phyloP scores from a whole-genome alignment of 2,329 filamentous ascomycete species.

The Ceratocystis albifundus region DNA sequence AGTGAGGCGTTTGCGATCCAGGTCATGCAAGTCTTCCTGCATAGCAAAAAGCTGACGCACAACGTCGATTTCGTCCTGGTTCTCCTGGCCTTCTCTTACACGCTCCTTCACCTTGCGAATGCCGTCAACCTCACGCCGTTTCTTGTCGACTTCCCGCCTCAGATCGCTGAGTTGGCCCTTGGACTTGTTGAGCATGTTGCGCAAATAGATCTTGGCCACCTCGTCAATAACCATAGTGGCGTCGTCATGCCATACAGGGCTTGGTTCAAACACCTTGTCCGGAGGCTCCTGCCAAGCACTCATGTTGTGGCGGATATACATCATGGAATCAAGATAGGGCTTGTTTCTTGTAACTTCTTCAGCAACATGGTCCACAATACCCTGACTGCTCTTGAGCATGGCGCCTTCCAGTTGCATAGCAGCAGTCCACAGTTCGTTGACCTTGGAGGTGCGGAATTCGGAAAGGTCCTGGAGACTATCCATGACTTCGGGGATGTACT shows the following conservation, averaged over 20 bases:
- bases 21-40: conserved; percentile 73
- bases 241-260: conserved; percentile 94
- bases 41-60: conserved; percentile 72
- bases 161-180: conserved; percentile 73
- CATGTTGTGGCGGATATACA: conserved; percentile 93
- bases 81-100: conserved; percentile 72
- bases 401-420: conserved; percentile 69
- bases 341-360: conserved; percentile 79
- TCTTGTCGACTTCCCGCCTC: conserved; percentile 72
- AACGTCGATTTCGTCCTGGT: conserved; percentile 76
- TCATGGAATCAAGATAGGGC: conserved; percentile 85
- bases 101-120: conserved; percentile 61
- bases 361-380: conserved; percentile 59
- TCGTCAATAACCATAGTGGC: conserved; percentile 78
- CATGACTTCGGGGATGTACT: conserved; percentile 87
- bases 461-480: conserved; percentile 89
- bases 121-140: conserved; percentile 70
- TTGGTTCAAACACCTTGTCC: conserved; percentile 82
- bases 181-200: conserved; percentile 83
- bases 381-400: conserved; percentile 63
- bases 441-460: conserved; percentile 70
- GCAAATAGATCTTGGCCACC: conserved; percentile 73
- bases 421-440: conserved; percentile 76
- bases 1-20: conserved; percentile 71
- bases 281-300: conserved; percentile 69